A percentile compares a stretch with the other conserved stretches of the same genome.
Conservation (phyloP, 2,329 filamentous ascomycete genomes). For the Diaporthe amygdali region DNA sequence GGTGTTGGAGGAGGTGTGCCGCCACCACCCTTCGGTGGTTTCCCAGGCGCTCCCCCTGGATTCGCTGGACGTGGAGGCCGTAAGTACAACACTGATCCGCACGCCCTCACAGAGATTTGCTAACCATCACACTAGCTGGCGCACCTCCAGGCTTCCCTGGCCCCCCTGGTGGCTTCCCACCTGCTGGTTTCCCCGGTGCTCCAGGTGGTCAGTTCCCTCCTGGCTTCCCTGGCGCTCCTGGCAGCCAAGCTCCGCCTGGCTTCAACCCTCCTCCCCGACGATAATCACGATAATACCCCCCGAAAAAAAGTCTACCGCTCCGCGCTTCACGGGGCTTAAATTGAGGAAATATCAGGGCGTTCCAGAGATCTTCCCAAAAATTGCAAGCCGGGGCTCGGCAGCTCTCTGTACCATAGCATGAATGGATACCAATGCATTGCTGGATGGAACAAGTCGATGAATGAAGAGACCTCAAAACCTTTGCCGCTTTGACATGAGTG, state of each 20-base stretch:
- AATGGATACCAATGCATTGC: slow-evolving; percentile 24
- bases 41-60: slow-evolving; percentile 56
- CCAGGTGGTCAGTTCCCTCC: slow-evolving; percentile 51
- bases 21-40: slow-evolving; percentile 60
- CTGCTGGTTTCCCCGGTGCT: slow-evolving; percentile 46
- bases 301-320: not conserved
- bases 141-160: slow-evolving; percentile 55
- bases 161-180: slow-evolving; percentile 48
- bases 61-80: slow-evolving; percentile 61
- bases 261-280: slow-evolving; percentile 76
- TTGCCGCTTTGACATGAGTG: not conserved
- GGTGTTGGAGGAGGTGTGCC: slow-evolving; percentile 79
- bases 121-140: slow-evolving; percentile 44
- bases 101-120: slow-evolving; percentile 38
- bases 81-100: slow-evolving; percentile 42
- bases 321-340: slow-evolving; percentile 16
- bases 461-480: not conserved
- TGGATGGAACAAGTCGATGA: not conserved
- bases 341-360: slow-evolving; percentile 20
- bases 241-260: slow-evolving; percentile 67
- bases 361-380: slow-evolving; percentile 21
- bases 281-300: slow-evolving; percentile 40
- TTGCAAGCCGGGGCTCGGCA: slow-evolving; percentile 8
- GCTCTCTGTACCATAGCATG: slow-evolving; percentile 24
- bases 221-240: slow-evolving; percentile 43